Base-by-base conservation (phyloP, 306 rosid species). In the Lagenaria siceraria region DNA sequence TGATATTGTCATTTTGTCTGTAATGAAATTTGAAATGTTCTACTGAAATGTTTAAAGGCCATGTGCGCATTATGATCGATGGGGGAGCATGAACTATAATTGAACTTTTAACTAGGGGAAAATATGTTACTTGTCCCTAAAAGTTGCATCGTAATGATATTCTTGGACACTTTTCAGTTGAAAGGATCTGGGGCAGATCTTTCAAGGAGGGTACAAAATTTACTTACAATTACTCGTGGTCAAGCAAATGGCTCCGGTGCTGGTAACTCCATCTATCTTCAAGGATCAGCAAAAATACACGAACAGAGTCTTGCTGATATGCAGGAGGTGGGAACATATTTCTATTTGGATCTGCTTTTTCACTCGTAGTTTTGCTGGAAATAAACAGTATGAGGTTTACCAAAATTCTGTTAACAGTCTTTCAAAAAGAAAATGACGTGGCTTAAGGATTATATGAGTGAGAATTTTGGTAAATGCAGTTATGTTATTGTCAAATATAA, bases 161-260 rank as follows among this genome's bases (percentile, higher is more conserved):
- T 56, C 52, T 51, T 56, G 36, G 27, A 61, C 53, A n/a, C 58
- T 42, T 85, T 83, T 70, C 91, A 95, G 99, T 79, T 96, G 84
- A 96, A 87, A 84, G 97, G 98, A 82, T 86, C 98, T 54, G 98
- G 97, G 36, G 89, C 96, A 40, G 98, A 96, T 74, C 86, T 96
- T 31, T 90, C 98, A 27, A 86, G 98, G 80, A 89, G 99, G 82
- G 98, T 92, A 65, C 97, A 96, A 83, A 96, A 86, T 83, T 84
- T 96, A 53, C 84, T 89, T 36, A 82, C 85, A 10, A 80, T 86
- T 42, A 90, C 99, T 69, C 92, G 92, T 21, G 91, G 90, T 73
- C 94, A 86, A 85, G 87, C 92, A 68, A 88, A 85, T 83, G 79
- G 86, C 62, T 74, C 85, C 74, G 89, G 87, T 83, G 87, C 80